phyloP scores from a whole-genome alignment of 352 stramenopile genomes.

The Aphanomyces cochlioides region DNA sequence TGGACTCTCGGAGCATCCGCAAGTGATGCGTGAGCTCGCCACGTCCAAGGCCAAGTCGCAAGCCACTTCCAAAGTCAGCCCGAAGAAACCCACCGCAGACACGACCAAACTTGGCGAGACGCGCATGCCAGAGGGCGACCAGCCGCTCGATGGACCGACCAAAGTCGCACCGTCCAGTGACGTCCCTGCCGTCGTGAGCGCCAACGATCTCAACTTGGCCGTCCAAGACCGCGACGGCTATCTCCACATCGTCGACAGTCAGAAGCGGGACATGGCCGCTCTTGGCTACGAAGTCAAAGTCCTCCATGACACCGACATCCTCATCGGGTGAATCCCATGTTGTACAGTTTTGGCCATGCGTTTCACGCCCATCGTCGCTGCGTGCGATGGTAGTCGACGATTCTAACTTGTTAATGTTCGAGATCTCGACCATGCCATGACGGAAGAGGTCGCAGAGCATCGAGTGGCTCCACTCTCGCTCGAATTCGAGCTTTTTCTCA shows the following conservation, averaged over 20 bases:
- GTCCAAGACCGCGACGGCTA: slow-evolving; percentile 25
- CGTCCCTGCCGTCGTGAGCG: background rate
- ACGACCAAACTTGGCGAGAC: background rate
- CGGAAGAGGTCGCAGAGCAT: no score
- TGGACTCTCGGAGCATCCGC: slow-evolving; percentile 7
- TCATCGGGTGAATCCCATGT: no score
- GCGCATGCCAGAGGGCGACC: background rate
- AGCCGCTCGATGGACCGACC: background rate
- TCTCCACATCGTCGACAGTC: slow-evolving; percentile 5
- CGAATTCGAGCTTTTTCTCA: no score
- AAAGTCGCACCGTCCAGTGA: background rate
- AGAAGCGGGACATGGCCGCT: background rate
- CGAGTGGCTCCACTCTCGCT: no score
- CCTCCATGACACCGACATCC: slow-evolving; percentile 16
- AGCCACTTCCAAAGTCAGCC: background rate
- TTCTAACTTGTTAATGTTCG: no score
- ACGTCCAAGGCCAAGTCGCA: background rate
- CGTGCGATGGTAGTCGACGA: no score
- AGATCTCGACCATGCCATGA: no score
- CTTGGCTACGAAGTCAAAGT: slow-evolving; percentile 23
- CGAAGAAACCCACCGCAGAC: background rate
- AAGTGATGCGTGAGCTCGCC: background rate
- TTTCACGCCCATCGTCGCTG: no score
- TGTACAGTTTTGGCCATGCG: no score
- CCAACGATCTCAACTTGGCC: background rate